Evolutionary conservation across 2,329 filamentous ascomycete species (phyloP).

Genomic region (Clonostachys rhizophaga): DNA sequence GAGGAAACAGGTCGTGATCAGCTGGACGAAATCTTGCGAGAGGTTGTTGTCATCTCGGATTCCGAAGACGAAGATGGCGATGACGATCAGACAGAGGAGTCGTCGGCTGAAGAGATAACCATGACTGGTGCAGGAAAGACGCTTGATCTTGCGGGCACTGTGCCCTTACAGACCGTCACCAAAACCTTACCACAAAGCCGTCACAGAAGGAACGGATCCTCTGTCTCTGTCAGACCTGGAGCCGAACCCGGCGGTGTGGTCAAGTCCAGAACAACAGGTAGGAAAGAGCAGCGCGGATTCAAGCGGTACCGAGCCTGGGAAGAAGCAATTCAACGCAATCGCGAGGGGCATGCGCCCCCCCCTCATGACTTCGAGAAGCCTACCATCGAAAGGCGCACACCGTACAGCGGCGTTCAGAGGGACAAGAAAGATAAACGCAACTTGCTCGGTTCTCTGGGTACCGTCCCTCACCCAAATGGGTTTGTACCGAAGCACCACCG

Average conservation of each 20-base stretch:
- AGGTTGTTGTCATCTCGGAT: slow-evolving; percentile 64
- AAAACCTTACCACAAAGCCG: neutral
- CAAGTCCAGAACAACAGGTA: slow-evolving; percentile 3
- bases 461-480: slow-evolving; percentile 1
- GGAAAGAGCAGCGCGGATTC: slow-evolving; percentile 37
- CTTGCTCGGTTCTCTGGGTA: neutral
- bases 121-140: slow-evolving; percentile 7
- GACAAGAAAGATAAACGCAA: neutral
- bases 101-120: slow-evolving; percentile 13
- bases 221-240: too few species aligned
- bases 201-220: neutral
- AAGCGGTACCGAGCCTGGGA: slow-evolving; percentile 40
- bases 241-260: neutral
- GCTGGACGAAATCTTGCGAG: slow-evolving; percentile 61
- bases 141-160: slow-evolving; percentile 1
- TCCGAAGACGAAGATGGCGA: slow-evolving; percentile 40
- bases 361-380: neutral
- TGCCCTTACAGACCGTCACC: neutral
- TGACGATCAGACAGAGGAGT: slow-evolving; percentile 19
- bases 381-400: neutral
- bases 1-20: slow-evolving; percentile 65
- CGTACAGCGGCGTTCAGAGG: neutral
- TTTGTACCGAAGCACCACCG: neutral
- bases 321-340: slow-evolving; percentile 26
- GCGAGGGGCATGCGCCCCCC: neutral